Evolutionary conservation across 1,284 basidiomycete genomes (phyloP).

Genomic region (Trichosporon coremiiforme): DNA sequence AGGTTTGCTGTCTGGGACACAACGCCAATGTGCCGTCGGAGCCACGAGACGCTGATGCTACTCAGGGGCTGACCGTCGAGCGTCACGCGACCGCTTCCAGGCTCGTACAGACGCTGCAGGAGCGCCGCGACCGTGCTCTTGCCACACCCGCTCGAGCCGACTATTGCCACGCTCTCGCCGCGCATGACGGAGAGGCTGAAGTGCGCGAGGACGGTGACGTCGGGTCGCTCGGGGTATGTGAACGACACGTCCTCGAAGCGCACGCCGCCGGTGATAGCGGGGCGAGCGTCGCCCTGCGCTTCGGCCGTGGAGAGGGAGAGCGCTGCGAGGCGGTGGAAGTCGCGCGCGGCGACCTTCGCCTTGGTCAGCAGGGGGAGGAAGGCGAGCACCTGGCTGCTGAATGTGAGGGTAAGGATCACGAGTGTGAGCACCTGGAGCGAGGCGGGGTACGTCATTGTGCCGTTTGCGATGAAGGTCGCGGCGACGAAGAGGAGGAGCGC

Average conservation of each 20-base stretch:
- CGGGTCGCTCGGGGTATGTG: slow-evolving; percentile 77
- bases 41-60: slow-evolving; percentile 67
- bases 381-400: slow-evolving; percentile 82
- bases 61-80: slow-evolving; percentile 60
- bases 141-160: slow-evolving; percentile 83
- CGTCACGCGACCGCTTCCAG: slow-evolving; percentile 65
- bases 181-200: slow-evolving; percentile 67
- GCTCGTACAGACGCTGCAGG: slow-evolving; percentile 83
- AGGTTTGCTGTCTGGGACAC: slow-evolving; percentile 83
- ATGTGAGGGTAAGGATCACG: slow-evolving; percentile 89
- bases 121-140: slow-evolving; percentile 84
- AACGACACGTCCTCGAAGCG: slow-evolving; percentile 73
- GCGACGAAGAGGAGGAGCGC: slow-evolving; percentile 86
- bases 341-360: slow-evolving; percentile 73
- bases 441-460: slow-evolving; percentile 79
- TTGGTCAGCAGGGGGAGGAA: slow-evolving; percentile 82
- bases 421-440: slow-evolving; percentile 90
- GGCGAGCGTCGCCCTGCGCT: slow-evolving; percentile 67
- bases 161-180: slow-evolving; percentile 82
- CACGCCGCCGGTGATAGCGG: slow-evolving; percentile 67
- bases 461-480: slow-evolving; percentile 74
- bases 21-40: slow-evolving; percentile 80
- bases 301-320: slow-evolving; percentile 66
- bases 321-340: slow-evolving; percentile 70
- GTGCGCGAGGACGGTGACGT: slow-evolving; percentile 68